Evolutionary conservation across 1,284 basidiomycete genomes (phyloP).

Genomic region (Pseudozyma thailandica): DNA sequence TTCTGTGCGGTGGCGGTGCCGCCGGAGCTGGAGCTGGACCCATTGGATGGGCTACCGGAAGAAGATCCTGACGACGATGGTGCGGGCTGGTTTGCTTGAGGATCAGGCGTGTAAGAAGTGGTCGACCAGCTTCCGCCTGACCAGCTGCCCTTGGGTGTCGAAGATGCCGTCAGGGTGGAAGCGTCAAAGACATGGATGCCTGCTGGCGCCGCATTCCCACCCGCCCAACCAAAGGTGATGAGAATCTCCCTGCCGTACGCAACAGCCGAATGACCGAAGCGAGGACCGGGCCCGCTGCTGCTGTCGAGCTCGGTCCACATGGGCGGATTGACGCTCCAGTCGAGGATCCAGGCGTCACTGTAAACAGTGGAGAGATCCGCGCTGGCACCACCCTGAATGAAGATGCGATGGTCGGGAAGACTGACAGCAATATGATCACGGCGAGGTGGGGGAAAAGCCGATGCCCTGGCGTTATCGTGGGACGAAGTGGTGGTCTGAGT

Average conservation of each 20-base stretch:
- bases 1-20: constrained; percentile 1
- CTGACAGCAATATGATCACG: constrained; percentile 59
- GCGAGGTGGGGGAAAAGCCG: constrained; percentile 44
- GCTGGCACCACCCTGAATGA: constrained; percentile 60
- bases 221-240: constrained; percentile 56
- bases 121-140: constrained; percentile 51
- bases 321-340: constrained; percentile 57
- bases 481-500: constrained; percentile 20
- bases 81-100: constrained; percentile 14
- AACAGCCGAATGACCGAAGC: constrained; percentile 58
- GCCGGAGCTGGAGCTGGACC: constrained; percentile 21
- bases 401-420: constrained; percentile 54
- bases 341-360: constrained; percentile 62
- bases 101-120: constrained; percentile 53
- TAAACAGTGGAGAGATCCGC: constrained; percentile 55
- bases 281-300: constrained; percentile 44
- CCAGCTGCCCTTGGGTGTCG: constrained; percentile 38
- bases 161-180: constrained; percentile 8
- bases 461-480: constrained; percentile 1
- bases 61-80: not conserved
- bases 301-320: constrained; percentile 48
- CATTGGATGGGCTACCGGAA: constrained; percentile 5
- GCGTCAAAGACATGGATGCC: constrained; percentile 53
- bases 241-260: constrained; percentile 55
- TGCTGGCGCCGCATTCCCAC: constrained; percentile 48